Percentiles rank a stretch among this genome's conserved stretches.
These are phyloP conservation scores for Candida namnaoensis DNA, from an alignment of 805 yeast genomes.

Conservation along the genomic window DNA sequence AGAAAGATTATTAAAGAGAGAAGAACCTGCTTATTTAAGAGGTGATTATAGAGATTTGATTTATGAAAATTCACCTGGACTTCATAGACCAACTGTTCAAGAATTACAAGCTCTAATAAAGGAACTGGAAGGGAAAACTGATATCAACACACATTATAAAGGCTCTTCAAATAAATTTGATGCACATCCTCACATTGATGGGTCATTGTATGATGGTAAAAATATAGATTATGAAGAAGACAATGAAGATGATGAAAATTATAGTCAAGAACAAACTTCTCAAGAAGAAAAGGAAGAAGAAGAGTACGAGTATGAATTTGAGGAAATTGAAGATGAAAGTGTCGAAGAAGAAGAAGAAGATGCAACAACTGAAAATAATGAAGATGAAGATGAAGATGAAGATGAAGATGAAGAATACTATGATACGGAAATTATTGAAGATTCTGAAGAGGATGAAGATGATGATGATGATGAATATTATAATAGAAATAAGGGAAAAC, in stretches of 20 bases:
- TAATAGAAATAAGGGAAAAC: slow-evolving; percentile 71
- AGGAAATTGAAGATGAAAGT: slow-evolving; percentile 63
- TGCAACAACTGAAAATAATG: slow-evolving; percentile 65
- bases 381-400: slow-evolving; percentile 66
- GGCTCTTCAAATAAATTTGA: too few species aligned
- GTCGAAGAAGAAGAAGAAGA: slow-evolving; percentile 67
- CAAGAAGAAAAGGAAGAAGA: slow-evolving; percentile 50
- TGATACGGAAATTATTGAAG: too few species aligned
- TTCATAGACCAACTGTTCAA: too few species aligned
- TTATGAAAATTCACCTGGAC: slow-evolving; percentile 23
- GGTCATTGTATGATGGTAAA: slow-evolving; percentile 41
- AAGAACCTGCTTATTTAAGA: not conserved
- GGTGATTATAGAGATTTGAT: slow-evolving; percentile 27
- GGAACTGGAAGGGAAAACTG: slow-evolving; percentile 41
- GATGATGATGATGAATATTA: slow-evolving; percentile 71
- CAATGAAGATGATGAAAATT: slow-evolving; percentile 41
- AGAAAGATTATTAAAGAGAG: not conserved
- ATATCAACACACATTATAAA: too few species aligned
- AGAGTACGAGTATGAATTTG: slow-evolving; percentile 63
- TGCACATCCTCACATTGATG: slow-evolving; percentile 17
- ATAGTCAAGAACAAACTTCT: too few species aligned
- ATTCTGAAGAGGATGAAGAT: slow-evolving; percentile 55
- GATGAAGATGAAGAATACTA: slow-evolving; percentile 56
- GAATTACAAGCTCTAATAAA: slow-evolving; percentile 1
- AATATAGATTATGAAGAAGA: slow-evolving; percentile 57